Evolutionary conservation across 257 asterid genomes (phyloP).

Genomic region (Plantago major): DNA sequence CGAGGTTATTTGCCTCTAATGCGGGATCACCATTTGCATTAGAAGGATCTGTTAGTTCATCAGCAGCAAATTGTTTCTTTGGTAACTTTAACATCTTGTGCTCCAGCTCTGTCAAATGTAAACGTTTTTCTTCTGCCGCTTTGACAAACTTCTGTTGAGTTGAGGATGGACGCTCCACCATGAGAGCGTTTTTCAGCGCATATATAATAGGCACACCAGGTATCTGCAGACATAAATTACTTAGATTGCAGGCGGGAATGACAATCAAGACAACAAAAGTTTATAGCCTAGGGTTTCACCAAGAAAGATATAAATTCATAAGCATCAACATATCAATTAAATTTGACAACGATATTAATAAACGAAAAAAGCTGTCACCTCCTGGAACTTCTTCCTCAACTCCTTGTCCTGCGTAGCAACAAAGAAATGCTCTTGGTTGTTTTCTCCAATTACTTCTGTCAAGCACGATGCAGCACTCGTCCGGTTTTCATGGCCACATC

Average conservation of each 20-base stretch:
- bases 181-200: slow-evolving; percentile 77
- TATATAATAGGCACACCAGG: slow-evolving; percentile 83
- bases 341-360: no score
- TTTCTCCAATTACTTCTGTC: slow-evolving; percentile 72
- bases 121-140: slow-evolving; percentile 67
- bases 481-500: slow-evolving; percentile 84
- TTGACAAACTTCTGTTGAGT: slow-evolving; percentile 59
- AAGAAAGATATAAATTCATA: no score
- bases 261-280: neutral
- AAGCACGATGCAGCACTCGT: slow-evolving; percentile 68
- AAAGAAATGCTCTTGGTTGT: slow-evolving; percentile 74
- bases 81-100: slow-evolving; percentile 35
- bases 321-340: neutral
- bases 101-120: slow-evolving; percentile 66
- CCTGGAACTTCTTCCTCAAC: slow-evolving; percentile 58
- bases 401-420: slow-evolving; percentile 91
- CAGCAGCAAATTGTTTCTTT: slow-evolving; percentile 35
- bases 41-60: slow-evolving; percentile 43
- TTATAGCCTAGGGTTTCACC: neutral
- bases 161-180: slow-evolving; percentile 78
- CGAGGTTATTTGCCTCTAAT: slow-evolving; percentile 24
- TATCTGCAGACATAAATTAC: slow-evolving; percentile 41
- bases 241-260: neutral
- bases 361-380: slow-evolving; percentile 36
- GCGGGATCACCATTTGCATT: slow-evolving; percentile 36